Conservation (phyloP, 2,329 filamentous ascomycete species). For the Aspergillus eucalypticola region DNA sequence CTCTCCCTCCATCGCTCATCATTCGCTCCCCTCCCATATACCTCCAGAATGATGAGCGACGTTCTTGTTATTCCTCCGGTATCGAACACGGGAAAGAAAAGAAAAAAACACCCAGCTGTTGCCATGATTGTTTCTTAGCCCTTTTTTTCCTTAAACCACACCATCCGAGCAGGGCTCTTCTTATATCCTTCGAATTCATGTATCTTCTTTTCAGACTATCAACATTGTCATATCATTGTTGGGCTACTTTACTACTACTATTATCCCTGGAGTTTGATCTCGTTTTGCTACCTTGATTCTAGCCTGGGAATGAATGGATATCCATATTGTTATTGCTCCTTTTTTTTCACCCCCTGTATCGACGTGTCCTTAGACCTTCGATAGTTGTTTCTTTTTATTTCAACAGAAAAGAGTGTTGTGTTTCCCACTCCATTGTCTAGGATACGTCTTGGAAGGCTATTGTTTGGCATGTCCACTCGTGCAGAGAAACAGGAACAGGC, state of each 20-base stretch:
- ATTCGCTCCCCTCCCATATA: background rate
- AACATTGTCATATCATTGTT: background rate
- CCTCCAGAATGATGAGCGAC: background rate
- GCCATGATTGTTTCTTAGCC: background rate
- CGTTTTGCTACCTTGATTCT: conserved; percentile 1
- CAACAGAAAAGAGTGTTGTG: background rate
- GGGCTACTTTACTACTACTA: background rate
- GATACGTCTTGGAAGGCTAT: no score
- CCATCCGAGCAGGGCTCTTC: background rate
- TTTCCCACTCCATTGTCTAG: background rate
- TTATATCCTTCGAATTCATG: conserved; percentile 24
- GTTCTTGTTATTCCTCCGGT: background rate
- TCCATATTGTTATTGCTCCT: conserved; percentile 15
- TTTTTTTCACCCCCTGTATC: conserved; percentile 2
- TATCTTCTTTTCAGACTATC: conserved; percentile 25
- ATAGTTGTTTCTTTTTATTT: conserved; percentile 14
- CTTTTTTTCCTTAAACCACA: background rate
- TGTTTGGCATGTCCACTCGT: no score
- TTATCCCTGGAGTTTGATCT: conserved; percentile 18
- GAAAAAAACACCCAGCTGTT: background rate
- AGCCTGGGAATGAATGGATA: conserved; percentile 14
- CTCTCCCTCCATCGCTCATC: background rate
- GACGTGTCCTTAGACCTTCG: conserved; percentile 11
- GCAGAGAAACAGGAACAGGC: no score
- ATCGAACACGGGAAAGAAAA: no score